Conservation (phyloP, 2,329 filamentous ascomycete genomes). For the Penicillium olsonii region DNA sequence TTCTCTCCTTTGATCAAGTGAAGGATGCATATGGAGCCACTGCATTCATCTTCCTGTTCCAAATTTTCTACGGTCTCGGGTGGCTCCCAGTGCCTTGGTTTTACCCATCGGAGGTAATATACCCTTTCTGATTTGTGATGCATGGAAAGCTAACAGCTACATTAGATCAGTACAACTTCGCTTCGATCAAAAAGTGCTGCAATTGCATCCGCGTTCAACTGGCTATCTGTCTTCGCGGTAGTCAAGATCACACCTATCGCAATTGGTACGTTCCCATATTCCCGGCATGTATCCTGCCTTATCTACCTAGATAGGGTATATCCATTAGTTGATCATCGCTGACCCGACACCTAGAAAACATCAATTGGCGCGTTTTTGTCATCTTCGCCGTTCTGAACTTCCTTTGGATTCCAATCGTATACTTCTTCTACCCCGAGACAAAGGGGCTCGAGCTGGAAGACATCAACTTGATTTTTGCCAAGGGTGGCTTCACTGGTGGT, state of each 20-base stretch:
- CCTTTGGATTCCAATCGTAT: slow-evolving; percentile 49
- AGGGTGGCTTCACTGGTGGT: slow-evolving; percentile 22
- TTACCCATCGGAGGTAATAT: slow-evolving; percentile 47
- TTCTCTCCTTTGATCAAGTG: slow-evolving; percentile 34
- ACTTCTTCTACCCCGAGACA: slow-evolving; percentile 52
- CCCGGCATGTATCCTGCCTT: no score
- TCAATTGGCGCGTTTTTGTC: slow-evolving; percentile 36
- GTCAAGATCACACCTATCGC: slow-evolving; percentile 47
- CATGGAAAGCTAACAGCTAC: background rate
- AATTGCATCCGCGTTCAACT: slow-evolving; percentile 50
- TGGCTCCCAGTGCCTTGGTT: slow-evolving; percentile 63
- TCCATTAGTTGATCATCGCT: background rate
- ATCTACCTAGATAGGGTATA: no score
- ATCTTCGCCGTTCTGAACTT: slow-evolving; percentile 35
- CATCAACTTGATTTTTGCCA: slow-evolving; percentile 35
- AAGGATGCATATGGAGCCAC: slow-evolving; percentile 41
- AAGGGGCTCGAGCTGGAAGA: slow-evolving; percentile 37
- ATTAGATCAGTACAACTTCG: slow-evolving; percentile 33
- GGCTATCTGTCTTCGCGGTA: slow-evolving; percentile 53
- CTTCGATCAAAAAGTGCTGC: slow-evolving; percentile 54
- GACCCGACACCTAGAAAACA: slow-evolving; percentile 10
- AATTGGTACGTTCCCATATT: slow-evolving; percentile 16
- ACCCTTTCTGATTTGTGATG: background rate
- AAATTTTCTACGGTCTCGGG: slow-evolving; percentile 43
- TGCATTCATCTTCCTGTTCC: slow-evolving; percentile 48